Conservation (phyloP, 2,329 filamentous ascomycete species). For the Aspergillus brasiliensis region DNA sequence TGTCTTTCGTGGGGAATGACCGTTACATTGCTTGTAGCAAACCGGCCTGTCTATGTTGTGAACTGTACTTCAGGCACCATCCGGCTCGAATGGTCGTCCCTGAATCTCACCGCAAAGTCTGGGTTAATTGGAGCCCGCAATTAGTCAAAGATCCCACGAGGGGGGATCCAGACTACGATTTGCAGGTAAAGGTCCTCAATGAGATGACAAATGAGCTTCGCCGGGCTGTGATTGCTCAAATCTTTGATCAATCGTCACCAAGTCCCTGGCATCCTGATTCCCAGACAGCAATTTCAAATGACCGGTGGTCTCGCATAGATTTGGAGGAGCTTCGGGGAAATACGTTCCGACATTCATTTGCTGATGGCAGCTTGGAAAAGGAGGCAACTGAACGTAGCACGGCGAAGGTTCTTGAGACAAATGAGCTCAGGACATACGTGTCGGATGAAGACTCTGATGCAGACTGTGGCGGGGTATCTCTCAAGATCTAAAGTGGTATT, state of each 20-base stretch:
- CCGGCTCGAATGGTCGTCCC: conserved; percentile 29
- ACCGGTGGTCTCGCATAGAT: conserved; percentile 5
- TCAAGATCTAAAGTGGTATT: background rate
- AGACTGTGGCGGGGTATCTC: conserved; percentile 4
- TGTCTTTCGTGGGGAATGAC: conserved; percentile 44
- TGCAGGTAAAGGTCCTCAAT: conserved; percentile 28
- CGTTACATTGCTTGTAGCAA: conserved; percentile 56
- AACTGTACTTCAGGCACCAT: conserved; percentile 33
- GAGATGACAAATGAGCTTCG: conserved; percentile 29
- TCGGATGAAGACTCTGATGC: conserved; percentile 10
- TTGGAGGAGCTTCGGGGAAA: background rate
- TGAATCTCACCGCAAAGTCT: conserved; percentile 31
- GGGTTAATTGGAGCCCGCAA: conserved; percentile 32
- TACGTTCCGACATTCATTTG: background rate
- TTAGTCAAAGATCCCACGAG: conserved; percentile 15
- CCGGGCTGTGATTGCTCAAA: conserved; percentile 24
- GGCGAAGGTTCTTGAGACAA: background rate
- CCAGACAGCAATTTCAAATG: conserved; percentile 6
- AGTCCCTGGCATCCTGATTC: conserved; percentile 26
- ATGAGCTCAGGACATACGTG: background rate
- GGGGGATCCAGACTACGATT: conserved; percentile 13
- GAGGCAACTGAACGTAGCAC: background rate
- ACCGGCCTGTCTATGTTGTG: conserved; percentile 54
- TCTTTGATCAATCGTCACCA: conserved; percentile 21
- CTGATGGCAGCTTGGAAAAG: background rate